These are phyloP conservation scores for Russula olivacea DNA, from an alignment of 768 basidiomycete species.

Conservation along the genomic window DNA sequence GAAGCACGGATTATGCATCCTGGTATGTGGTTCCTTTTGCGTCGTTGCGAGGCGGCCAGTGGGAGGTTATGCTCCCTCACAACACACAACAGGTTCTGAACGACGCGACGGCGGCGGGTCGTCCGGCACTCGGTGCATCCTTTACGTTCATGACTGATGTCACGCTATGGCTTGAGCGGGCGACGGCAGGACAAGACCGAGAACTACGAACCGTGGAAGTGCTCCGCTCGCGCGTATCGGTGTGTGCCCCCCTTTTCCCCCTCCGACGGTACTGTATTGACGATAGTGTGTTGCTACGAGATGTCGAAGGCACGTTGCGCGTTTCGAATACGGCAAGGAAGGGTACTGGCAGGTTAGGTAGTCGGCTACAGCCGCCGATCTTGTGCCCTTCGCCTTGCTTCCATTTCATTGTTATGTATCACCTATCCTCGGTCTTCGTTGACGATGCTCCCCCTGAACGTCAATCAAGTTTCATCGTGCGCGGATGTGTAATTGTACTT, in stretches of 20 bases:
- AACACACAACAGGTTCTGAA: constrained; percentile 44
- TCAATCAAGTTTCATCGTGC: background rate
- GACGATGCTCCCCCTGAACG: background rate
- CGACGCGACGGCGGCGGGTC: constrained; percentile 37
- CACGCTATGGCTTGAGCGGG: constrained; percentile 58
- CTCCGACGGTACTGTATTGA: constrained; percentile 1
- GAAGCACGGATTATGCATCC: constrained; percentile 39
- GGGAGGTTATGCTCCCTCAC: no score
- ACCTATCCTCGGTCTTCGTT: background rate
- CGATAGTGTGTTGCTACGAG: background rate
- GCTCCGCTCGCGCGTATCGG: constrained; percentile 30
- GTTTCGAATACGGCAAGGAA: constrained; percentile 16
- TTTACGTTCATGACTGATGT: constrained; percentile 69
- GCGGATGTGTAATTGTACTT: no score
- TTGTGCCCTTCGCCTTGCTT: background rate
- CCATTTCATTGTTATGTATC: background rate
- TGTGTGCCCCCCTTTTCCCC: constrained; percentile 8
- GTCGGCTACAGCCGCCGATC: background rate
- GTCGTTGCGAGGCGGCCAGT: background rate
- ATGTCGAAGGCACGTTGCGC: background rate
- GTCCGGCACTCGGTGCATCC: constrained; percentile 71
- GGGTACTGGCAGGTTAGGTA: background rate
- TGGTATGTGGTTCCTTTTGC: constrained; percentile 36
- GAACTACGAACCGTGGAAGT: constrained; percentile 27
- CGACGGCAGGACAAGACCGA: constrained; percentile 20